Evolutionary conservation across 2,329 filamentous ascomycete genomes (phyloP).

Genomic region (Sporothrix dimorphospora): DNA sequence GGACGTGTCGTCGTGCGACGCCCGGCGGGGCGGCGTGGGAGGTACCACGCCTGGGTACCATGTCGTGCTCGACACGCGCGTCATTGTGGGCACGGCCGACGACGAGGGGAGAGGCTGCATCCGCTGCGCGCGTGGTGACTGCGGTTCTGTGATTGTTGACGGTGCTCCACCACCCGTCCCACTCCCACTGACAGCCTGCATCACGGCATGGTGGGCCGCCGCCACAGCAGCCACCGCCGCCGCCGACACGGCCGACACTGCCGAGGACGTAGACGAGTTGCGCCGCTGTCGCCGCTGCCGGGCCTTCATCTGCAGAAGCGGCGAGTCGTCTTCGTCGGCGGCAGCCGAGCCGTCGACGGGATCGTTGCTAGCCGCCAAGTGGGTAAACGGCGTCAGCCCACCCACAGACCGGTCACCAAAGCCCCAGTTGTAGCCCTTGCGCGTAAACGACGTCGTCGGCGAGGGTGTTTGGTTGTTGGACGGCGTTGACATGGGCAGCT

Average conservation of each 20-base stretch:
- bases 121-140: conserved; percentile 2
- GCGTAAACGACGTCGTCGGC: conserved; percentile 19
- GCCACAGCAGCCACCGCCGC: conserved; percentile 8
- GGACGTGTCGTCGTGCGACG: conserved; percentile 1
- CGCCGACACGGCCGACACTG: conserved; percentile 25
- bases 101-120: neutral
- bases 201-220: conserved; percentile 14
- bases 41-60: conserved; percentile 18
- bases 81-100: neutral
- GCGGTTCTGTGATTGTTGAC: neutral
- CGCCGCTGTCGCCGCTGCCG: conserved; percentile 8
- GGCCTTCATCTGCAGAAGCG: conserved; percentile 27
- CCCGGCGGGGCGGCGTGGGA: neutral
- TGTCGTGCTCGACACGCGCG: conserved; percentile 13
- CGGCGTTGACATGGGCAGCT: conserved; percentile 30
- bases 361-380: neutral
- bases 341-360: neutral
- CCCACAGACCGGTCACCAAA: neutral
- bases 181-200: conserved; percentile 20
- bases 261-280: conserved; percentile 25
- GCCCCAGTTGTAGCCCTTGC: conserved; percentile 26
- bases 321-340: conserved; percentile 29
- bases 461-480: conserved; percentile 24
- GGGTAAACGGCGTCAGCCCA: neutral
- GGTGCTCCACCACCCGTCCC: neutral